Evolutionary conservation across 345 rosid genomes (phyloP).

Genomic region (Gossypium longicalyx): DNA sequence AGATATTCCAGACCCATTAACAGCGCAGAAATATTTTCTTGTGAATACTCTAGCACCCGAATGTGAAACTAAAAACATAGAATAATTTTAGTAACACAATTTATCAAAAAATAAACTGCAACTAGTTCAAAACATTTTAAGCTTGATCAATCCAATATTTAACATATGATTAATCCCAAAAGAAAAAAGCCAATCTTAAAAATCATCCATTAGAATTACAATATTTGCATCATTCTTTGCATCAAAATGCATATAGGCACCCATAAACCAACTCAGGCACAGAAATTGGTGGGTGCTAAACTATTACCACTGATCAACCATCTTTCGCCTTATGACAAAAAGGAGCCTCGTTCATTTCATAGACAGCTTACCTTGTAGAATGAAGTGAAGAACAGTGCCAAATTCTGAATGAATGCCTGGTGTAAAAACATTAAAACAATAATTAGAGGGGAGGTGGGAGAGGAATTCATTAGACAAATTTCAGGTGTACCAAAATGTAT

Average conservation of each 20-base stretch:
- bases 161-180: neutral
- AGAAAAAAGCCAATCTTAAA: neutral
- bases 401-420: constrained; percentile 97
- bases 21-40: constrained; percentile 57
- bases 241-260: neutral
- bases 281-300: neutral
- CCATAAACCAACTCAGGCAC: neutral
- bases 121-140: neutral
- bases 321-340: neutral
- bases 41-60: constrained; percentile 67
- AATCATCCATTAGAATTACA: neutral
- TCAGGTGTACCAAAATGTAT: constrained; percentile 8
- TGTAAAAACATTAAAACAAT: constrained; percentile 16
- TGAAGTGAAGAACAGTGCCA: constrained; percentile 94
- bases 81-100: constrained; percentile 11
- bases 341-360: neutral
- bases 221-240: neutral
- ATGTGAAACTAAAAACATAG: constrained; percentile 62
- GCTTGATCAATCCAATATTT: neutral
- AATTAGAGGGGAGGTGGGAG: no score
- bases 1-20: constrained; percentile 88
- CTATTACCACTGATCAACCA: neutral
- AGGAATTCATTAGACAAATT: neutral
- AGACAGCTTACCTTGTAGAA: constrained; percentile 67
- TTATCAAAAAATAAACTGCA: neutral